A percentile compares a stretch with the other conserved stretches of the same genome.
phyloP scores from a whole-genome alignment of 305 asterid genomes.

The Rubia peregrina region DNA sequence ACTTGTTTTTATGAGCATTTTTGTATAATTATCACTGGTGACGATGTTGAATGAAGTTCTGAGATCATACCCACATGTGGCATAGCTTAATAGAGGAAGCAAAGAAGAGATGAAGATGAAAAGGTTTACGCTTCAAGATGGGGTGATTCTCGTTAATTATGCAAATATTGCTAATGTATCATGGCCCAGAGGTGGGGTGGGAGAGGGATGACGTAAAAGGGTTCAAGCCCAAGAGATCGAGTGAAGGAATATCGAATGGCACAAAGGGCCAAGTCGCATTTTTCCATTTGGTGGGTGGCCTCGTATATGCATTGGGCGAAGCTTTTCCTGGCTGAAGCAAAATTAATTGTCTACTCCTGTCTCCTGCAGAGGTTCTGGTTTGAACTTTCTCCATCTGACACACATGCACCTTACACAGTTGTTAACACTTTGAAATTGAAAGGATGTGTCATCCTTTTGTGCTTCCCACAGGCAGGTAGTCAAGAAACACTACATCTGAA shows the following conservation, averaged over 20 bases:
- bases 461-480: too few relatives aligned
- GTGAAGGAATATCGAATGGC: constrained; percentile 38
- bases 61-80: constrained; percentile 36
- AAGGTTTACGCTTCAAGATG: constrained; percentile 22
- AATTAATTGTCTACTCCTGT: constrained; percentile 1
- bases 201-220: constrained; percentile 33
- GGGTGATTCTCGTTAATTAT: constrained; percentile 17
- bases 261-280: constrained; percentile 21
- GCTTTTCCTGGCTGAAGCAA: constrained; percentile 18
- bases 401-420: not conserved
- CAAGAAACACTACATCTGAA: too few relatives aligned
- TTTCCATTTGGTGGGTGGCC: constrained; percentile 19
- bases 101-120: constrained; percentile 22
- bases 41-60: constrained; percentile 41
- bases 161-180: constrained; percentile 13
- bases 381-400: constrained; percentile 3
- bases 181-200: constrained; percentile 28
- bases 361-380: not conserved
- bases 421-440: not conserved
- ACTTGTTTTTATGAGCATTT: not conserved
- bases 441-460: too few relatives aligned
- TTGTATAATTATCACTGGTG: constrained; percentile 17
- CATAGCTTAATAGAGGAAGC: constrained; percentile 3
- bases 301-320: constrained; percentile 13
- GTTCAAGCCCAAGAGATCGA: constrained; percentile 42